phyloP scores from a whole-genome alignment of 768 basidiomycete species.

The Collybiopsis luxurians region DNA sequence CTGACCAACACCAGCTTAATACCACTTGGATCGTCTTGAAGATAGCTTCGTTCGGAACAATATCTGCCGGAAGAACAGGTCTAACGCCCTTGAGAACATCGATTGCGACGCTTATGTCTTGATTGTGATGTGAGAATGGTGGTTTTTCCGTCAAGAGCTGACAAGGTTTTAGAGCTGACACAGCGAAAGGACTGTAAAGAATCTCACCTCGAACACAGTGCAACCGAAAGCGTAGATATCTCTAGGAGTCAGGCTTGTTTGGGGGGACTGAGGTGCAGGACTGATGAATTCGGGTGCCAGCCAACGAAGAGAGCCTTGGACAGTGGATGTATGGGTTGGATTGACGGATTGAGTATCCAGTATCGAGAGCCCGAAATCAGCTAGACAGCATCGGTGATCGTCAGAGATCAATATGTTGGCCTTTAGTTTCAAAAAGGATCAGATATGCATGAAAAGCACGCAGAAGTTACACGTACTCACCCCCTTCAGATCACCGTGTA shows the following conservation, averaged over 20 bases:
- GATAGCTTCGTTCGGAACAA: not conserved
- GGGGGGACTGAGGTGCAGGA: not conserved
- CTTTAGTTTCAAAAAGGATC: slow-evolving; percentile 10
- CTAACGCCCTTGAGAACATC: slow-evolving; percentile 7
- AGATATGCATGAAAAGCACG: not conserved
- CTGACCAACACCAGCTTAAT: slow-evolving; percentile 8
- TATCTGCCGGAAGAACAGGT: slow-evolving; percentile 5
- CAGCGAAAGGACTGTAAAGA: not conserved
- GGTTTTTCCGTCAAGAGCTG: slow-evolving; percentile 10
- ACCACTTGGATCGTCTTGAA: not conserved
- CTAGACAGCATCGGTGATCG: slow-evolving; percentile 25
- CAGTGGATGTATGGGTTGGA: not conserved
- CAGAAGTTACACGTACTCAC: slow-evolving; percentile 18
- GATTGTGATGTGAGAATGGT: slow-evolving; percentile 6
- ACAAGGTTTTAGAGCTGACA: not conserved
- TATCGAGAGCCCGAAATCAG: slow-evolving; percentile 24
- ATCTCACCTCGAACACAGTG: slow-evolving; percentile 9
- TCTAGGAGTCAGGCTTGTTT: not conserved
- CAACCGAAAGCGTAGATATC: slow-evolving; percentile 15
- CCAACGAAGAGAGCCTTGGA: slow-evolving; percentile 12
- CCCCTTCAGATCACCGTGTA: slow-evolving; percentile 40
- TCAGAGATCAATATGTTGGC: slow-evolving; percentile 24
- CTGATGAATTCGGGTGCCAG: slow-evolving; percentile 12
- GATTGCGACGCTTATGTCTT: slow-evolving; percentile 3
- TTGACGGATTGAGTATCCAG: not conserved